phyloP scores from a whole-genome alignment of 495 filamentous ascomycete genomes.

The Pyronema omphalodes region DNA sequence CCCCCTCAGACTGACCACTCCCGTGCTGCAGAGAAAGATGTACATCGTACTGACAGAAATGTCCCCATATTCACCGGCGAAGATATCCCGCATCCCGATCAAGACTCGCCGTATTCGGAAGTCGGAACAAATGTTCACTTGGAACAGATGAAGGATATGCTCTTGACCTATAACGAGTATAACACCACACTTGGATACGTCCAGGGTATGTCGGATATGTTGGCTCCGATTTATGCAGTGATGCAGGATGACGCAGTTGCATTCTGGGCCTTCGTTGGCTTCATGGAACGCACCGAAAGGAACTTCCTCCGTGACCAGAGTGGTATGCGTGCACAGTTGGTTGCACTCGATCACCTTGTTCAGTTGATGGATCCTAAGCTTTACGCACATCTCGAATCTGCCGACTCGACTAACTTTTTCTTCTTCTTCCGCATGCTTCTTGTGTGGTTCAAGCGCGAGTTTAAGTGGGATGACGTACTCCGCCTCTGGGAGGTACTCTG shows the following conservation, averaged over 20 bases:
- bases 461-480: constrained; percentile 68
- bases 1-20: constrained; percentile 26
- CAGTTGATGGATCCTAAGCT: constrained; percentile 92
- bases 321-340: constrained; percentile 81
- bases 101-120: constrained; percentile 82
- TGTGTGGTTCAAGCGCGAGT: constrained; percentile 97
- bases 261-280: constrained; percentile 89
- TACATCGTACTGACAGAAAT: constrained; percentile 85
- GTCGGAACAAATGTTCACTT: constrained; percentile 90
- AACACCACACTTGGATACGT: constrained; percentile 89
- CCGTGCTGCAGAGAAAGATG: constrained; percentile 72
- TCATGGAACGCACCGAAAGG: constrained; percentile 96
- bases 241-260: constrained; percentile 92
- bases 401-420: constrained; percentile 95
- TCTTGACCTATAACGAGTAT: constrained; percentile 93
- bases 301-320: constrained; percentile 93
- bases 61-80: constrained; percentile 89
- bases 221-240: constrained; percentile 90
- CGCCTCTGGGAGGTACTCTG: constrained; percentile 84
- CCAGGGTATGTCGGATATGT: constrained; percentile 93
- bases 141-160: constrained; percentile 98
- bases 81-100: constrained; percentile 95
- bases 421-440: constrained; percentile 98
- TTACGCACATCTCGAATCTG: constrained; percentile 71
- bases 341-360: constrained; percentile 79